phyloP scores from a whole-genome alignment of 2,329 filamentous ascomycete genomes.

The Fusarium verticillioides region DNA sequence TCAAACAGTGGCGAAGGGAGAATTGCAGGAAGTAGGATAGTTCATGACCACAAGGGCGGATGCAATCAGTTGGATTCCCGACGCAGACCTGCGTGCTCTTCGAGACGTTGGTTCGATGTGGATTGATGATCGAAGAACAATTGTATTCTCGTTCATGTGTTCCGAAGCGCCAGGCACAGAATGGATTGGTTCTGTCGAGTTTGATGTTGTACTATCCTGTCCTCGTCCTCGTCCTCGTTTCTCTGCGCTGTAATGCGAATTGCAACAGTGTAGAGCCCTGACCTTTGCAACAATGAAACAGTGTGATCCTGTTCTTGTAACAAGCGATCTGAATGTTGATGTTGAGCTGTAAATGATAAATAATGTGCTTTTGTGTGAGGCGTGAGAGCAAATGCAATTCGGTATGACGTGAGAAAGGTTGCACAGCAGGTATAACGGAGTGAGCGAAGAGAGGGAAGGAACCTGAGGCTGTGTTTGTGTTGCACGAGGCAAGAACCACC shows the following conservation, averaged over 20 bases:
- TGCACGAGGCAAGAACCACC: constrained; percentile 35
- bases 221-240: neutral
- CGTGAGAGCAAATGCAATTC: constrained; percentile 21
- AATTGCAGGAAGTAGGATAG: neutral
- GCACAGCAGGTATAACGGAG: constrained; percentile 37
- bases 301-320: constrained; percentile 20
- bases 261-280: constrained; percentile 6
- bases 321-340: constrained; percentile 11
- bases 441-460: constrained; percentile 25
- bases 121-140: neutral
- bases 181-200: constrained; percentile 1
- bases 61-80: neutral
- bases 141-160: neutral
- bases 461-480: constrained; percentile 27
- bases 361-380: constrained; percentile 28
- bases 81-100: neutral
- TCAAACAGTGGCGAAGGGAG: constrained; percentile 30
- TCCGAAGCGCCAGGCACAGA: neutral
- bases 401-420: constrained; percentile 14
- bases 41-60: constrained; percentile 27
- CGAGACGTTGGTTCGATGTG: neutral
- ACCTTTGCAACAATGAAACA: constrained; percentile 23
- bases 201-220: constrained; percentile 8
- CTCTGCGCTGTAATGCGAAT: neutral
- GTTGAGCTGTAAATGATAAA: constrained; percentile 28